phyloP scores from a whole-genome alignment of 352 stramenopile genomes.

The Ophiocytium majus region DNA sequence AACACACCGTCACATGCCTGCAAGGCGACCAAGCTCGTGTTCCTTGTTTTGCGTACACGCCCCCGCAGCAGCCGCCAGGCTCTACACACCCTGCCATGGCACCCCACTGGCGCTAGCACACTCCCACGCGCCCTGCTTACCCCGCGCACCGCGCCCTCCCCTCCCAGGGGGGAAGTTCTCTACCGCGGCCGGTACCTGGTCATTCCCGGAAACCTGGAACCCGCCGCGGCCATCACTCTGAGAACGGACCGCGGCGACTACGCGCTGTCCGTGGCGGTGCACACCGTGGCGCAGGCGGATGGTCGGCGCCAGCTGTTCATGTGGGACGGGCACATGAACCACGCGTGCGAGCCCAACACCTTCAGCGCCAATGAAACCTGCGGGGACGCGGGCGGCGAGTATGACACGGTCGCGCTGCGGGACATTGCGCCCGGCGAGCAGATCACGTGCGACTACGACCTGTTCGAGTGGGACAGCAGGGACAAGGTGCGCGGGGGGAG shows the following conservation, averaged over 20 bases:
- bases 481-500: not conserved
- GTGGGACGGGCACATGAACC: conserved; percentile 23
- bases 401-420: not conserved
- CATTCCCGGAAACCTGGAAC: too few relatives aligned
- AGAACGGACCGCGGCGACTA: not conserved
- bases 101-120: too few relatives aligned
- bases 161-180: too few relatives aligned
- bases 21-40: too few relatives aligned
- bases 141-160: too few relatives aligned
- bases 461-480: conserved; percentile 18
- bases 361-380: not conserved
- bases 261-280: not conserved
- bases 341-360: conserved; percentile 18
- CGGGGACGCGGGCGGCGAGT: not conserved
- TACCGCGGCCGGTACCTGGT: too few relatives aligned
- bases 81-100: too few relatives aligned
- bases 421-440: conserved; percentile 11
- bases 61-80: too few relatives aligned
- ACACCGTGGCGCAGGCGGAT: not conserved
- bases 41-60: too few relatives aligned
- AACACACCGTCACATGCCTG: too few relatives aligned
- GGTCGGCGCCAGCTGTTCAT: conserved; percentile 11
- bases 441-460: conserved; percentile 21
- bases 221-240: too few relatives aligned
- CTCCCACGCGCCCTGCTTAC: too few relatives aligned